These are phyloP conservation scores for Hypoxylon sp. DNA, from an alignment of 2,329 filamentous ascomycete species.

Conservation along the genomic window DNA sequence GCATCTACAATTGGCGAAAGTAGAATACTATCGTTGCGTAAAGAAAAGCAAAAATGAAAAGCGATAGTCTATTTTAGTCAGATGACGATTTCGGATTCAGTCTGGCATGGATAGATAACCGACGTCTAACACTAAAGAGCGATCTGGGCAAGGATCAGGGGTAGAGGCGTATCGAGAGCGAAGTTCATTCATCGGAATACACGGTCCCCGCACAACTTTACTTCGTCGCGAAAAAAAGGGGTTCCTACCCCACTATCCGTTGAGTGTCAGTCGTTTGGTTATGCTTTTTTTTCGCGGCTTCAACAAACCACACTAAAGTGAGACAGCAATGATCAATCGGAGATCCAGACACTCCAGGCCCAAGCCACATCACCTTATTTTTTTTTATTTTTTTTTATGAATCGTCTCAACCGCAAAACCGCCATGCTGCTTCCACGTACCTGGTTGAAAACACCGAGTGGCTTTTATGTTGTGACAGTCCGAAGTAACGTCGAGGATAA, in stretches of 20 bases:
- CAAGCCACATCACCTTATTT: slow-evolving; percentile 23
- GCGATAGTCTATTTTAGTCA: slow-evolving; percentile 27
- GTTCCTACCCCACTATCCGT: slow-evolving; percentile 28
- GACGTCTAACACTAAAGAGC: slow-evolving; percentile 29
- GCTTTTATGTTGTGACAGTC: slow-evolving; percentile 12
- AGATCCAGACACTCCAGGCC: slow-evolving; percentile 16
- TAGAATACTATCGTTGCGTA: neutral
- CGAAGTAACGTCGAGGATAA: slow-evolving; percentile 1
- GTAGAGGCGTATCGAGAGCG: slow-evolving; percentile 23
- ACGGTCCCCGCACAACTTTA: slow-evolving; percentile 34
- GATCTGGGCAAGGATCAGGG: slow-evolving; percentile 39
- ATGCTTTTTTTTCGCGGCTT: slow-evolving; percentile 13
- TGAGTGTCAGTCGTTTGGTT: slow-evolving; percentile 5
- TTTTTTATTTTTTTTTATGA: too few species aligned
- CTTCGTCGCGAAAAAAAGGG: too few species aligned
- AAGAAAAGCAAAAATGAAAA: slow-evolving; percentile 15
- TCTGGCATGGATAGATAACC: slow-evolving; percentile 37
- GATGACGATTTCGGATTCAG: slow-evolving; percentile 18
- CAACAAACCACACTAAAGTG: slow-evolving; percentile 9
- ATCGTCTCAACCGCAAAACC: slow-evolving; percentile 10
- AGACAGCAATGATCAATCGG: too few species aligned
- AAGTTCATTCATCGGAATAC: slow-evolving; percentile 13
- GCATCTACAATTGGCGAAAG: too few species aligned
- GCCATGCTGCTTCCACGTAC: too few species aligned
- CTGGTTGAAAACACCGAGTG: slow-evolving; percentile 10